phyloP scores from a whole-genome alignment of 2,329 filamentous ascomycete genomes.

The Aspergillus sclerotialis region DNA sequence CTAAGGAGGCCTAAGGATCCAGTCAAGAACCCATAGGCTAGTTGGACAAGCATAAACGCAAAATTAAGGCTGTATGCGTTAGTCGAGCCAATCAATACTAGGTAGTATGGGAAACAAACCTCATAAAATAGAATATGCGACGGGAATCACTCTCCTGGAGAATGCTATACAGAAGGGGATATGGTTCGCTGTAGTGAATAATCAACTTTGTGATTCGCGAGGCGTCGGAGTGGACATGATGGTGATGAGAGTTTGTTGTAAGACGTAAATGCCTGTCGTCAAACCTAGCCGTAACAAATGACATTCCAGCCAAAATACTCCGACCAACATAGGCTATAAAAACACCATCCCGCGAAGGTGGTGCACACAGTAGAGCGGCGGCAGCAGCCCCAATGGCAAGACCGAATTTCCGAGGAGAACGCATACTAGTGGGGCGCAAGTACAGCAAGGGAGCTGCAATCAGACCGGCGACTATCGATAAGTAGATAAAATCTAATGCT shows the following conservation, averaged over 20 bases:
- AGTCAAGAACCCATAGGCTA: slow-evolving; percentile 87
- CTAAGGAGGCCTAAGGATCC: slow-evolving; percentile 92
- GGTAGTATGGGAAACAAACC: slow-evolving; percentile 39
- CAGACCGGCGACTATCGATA: slow-evolving; percentile 14
- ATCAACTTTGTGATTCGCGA: slow-evolving; percentile 68
- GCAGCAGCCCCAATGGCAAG: slow-evolving; percentile 19
- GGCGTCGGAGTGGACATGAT: slow-evolving; percentile 36
- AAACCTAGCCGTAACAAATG: slow-evolving; percentile 25
- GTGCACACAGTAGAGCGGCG: slow-evolving; percentile 23
- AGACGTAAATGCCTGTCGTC: slow-evolving; percentile 24
- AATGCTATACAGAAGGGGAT: slow-evolving; percentile 77
- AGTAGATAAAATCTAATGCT: slow-evolving; percentile 15
- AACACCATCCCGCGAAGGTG: slow-evolving; percentile 19
- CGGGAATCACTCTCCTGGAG: slow-evolving; percentile 86
- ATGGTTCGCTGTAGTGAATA: slow-evolving; percentile 60
- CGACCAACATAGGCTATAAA: slow-evolving; percentile 21
- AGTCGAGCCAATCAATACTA: slow-evolving; percentile 5
- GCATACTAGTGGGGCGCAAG: slow-evolving; percentile 16
- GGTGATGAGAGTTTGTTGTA: slow-evolving; percentile 25
- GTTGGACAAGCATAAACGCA: slow-evolving; percentile 87
- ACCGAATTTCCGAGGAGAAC: slow-evolving; percentile 25
- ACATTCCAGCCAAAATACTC: slow-evolving; percentile 18
- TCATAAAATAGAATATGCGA: slow-evolving; percentile 95
- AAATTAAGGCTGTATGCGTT: slow-evolving; percentile 69
- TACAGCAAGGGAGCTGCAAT: slow-evolving; percentile 22